Evolutionary conservation across 1,284 basidiomycete genomes (phyloP), one percentile per base, ranked within the genome.

Genomic region (Schizophyllum amplum): DNA sequence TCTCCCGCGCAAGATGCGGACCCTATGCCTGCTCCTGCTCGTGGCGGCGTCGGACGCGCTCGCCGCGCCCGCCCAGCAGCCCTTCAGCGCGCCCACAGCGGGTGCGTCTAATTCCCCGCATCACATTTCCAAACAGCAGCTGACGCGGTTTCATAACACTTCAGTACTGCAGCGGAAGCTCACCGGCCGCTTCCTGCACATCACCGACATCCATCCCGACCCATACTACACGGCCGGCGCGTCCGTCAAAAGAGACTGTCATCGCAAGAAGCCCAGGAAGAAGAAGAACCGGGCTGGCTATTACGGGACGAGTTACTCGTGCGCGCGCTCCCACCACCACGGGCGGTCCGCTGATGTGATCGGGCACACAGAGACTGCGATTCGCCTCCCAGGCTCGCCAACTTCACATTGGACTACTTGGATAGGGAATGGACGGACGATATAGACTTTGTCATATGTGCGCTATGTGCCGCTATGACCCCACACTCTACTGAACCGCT

Each of bases 401-500:
- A 94, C 68, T 78, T 83, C 50, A 92, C 92, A 2, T 78, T 98
- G 53, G 84, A 92, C 60, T 94, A 82, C 77, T 69, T 96, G 58
- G 84, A 86, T 57, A 77, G 85, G 65, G 81, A 92, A 64, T 94
- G 91, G 90, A 79, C 83, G 52, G 76, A 82, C 60, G 86, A 92
- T 64, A 81, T 98, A 51, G 94, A 98, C 70, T 98, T 97, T 70
- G 89, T 95, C 23, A 77, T 95, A 49, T 94, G 91, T 84, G 62
- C 64, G 76, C 42, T n/a, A 3, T 47, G 20, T 47, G 58, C 56
- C 58, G 47, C 22, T 50, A 46, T 59, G 51, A 51, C 53, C 53
- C 23, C 48, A 25, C 24, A 55, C 55, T 56, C 46, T 53, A 59
- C 55, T 54, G 57, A 24, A 55, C 65, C 46, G 52, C 24, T 53